Evolutionary conservation across 2,329 filamentous ascomycete species (phyloP).

Genomic region (Rhexocercosporidium sp.): DNA sequence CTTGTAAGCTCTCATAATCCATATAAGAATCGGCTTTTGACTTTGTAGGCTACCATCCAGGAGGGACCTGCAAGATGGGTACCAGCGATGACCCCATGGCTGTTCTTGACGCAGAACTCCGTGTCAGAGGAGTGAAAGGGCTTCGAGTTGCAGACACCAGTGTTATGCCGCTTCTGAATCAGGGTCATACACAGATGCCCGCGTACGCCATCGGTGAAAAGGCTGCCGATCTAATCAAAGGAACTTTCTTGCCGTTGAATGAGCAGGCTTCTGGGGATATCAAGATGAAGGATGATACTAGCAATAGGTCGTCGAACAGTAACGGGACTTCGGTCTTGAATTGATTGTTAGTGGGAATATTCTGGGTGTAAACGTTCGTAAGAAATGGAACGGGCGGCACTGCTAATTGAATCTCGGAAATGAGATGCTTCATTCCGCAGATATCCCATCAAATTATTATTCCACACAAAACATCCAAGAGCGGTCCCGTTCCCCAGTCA

Average conservation of each 20-base stretch:
- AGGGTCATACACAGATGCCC: conserved; percentile 61
- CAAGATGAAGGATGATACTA: background rate
- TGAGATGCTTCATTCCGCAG: no score
- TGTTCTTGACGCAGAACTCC: conserved; percentile 35
- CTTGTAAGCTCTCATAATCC: conserved; percentile 49
- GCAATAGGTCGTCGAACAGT: background rate
- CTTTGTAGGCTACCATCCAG: conserved; percentile 57
- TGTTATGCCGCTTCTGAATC: conserved; percentile 47
- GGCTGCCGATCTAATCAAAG: conserved; percentile 56
- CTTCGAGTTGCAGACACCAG: conserved; percentile 39
- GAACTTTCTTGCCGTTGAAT: conserved; percentile 25
- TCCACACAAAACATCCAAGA: no score
- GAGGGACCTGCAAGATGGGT: conserved; percentile 62
- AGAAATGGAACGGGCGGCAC: no score
- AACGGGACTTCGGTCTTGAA: background rate
- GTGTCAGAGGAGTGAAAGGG: conserved; percentile 35
- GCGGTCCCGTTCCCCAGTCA: no score
- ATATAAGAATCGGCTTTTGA: background rate
- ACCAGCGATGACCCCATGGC: conserved; percentile 51
- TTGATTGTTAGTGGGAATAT: background rate
- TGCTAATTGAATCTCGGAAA: no score
- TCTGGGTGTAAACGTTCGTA: background rate
- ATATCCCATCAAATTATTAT: no score
- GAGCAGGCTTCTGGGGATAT: background rate
- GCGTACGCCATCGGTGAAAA: conserved; percentile 63